Percentiles rank a stretch among this genome's conserved stretches.
Conservation (phyloP, 805 yeast genomes). For the Candida railenensis region DNA sequence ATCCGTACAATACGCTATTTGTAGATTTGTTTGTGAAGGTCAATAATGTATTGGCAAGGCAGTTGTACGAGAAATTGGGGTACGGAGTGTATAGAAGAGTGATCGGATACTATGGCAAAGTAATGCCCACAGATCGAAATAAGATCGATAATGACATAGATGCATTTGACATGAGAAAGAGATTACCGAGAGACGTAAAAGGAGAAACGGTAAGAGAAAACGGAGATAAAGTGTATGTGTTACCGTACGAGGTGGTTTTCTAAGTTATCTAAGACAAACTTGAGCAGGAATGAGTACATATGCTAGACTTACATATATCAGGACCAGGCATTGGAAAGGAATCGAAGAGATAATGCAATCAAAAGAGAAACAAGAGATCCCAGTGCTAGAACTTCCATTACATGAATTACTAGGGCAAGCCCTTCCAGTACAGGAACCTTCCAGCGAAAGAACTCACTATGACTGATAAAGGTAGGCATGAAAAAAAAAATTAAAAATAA, state of each 20-base stretch:
- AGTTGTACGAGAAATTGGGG: slow-evolving; percentile 82
- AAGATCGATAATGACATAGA: slow-evolving; percentile 66
- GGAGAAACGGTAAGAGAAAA: slow-evolving; percentile 54
- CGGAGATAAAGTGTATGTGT: slow-evolving; percentile 59
- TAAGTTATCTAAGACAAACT: too few species aligned
- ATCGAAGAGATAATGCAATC: too few species aligned
- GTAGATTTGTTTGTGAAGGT: slow-evolving; percentile 91
- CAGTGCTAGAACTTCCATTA: too few species aligned
- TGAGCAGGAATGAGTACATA: too few species aligned
- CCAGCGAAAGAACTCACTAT: too few species aligned
- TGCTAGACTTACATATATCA: too few species aligned
- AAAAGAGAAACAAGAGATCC: too few species aligned
- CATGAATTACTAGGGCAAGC: too few species aligned
- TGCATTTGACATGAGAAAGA: slow-evolving; percentile 85
- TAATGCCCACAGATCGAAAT: slow-evolving; percentile 46
- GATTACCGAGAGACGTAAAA: slow-evolving; percentile 56
- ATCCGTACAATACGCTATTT: slow-evolving; percentile 77
- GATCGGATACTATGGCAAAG: slow-evolving; percentile 76
- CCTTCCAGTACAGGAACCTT: too few species aligned
- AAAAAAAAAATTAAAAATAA: too few species aligned
- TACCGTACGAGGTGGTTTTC: slow-evolving; percentile 67
- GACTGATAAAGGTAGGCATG: too few species aligned
- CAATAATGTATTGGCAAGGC: slow-evolving; percentile 75
- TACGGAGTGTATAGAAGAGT: slow-evolving; percentile 85
- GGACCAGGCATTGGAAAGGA: too few species aligned